Evolutionary conservation across 768 basidiomycete genomes (phyloP).

Genomic region (Candolleomyces efflorescens): DNA sequence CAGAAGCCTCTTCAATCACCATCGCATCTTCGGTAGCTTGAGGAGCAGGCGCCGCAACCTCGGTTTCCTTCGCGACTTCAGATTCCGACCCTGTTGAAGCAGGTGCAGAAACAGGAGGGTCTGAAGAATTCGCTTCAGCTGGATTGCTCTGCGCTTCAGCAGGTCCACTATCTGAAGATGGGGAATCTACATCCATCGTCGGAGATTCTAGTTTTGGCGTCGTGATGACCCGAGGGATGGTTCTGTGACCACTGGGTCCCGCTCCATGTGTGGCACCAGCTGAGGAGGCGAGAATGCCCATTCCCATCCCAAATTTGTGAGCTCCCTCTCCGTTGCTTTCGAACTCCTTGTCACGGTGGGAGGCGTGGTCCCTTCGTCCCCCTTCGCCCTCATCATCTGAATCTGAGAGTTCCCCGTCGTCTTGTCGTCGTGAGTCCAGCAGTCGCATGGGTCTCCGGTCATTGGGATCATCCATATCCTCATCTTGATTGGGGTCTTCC

Average conservation of each 20-base stretch:
- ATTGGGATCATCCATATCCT: slow-evolving; percentile 77
- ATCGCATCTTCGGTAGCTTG: background rate
- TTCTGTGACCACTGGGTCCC: slow-evolving; percentile 69
- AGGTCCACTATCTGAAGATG: slow-evolving; percentile 27
- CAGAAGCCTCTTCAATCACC: background rate
- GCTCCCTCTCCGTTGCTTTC: slow-evolving; percentile 43
- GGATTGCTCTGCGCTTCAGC: slow-evolving; percentile 1
- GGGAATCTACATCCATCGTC: slow-evolving; percentile 42
- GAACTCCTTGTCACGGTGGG: slow-evolving; percentile 51
- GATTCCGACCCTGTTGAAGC: background rate
- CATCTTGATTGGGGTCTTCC: slow-evolving; percentile 78
- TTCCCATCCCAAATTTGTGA: slow-evolving; percentile 60
- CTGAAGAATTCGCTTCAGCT: background rate
- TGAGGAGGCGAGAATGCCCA: slow-evolving; percentile 69
- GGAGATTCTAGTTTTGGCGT: slow-evolving; percentile 19
- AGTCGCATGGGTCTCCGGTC: slow-evolving; percentile 70
- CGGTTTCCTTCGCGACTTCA: background rate
- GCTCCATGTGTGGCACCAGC: slow-evolving; percentile 61
- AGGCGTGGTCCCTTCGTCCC: slow-evolving; percentile 65
- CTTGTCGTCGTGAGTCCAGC: slow-evolving; percentile 78
- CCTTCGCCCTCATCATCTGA: slow-evolving; percentile 98
- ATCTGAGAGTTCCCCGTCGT: slow-evolving; percentile 88
- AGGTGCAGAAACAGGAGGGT: background rate
- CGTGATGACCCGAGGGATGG: slow-evolving; percentile 43
- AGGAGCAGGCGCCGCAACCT: background rate